Conservation (phyloP, 2,329 filamentous ascomycete genomes). For the Aspergillus uvarum region DNA sequence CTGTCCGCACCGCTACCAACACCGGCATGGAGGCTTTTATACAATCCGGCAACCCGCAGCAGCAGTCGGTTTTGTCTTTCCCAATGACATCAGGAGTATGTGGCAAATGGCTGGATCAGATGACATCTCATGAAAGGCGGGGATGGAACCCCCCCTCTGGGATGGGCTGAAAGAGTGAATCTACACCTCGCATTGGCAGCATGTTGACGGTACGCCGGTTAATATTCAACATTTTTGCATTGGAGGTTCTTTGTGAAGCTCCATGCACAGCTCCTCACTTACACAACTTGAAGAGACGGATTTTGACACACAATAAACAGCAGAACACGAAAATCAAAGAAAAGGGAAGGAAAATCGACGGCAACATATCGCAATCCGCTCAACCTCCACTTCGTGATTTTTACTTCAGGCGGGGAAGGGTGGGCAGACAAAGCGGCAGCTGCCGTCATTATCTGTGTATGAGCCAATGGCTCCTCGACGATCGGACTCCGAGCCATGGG, state of each 20-base stretch:
- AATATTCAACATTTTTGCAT: too few species aligned
- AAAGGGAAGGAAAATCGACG: not conserved
- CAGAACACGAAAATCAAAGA: too few species aligned
- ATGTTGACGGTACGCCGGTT: too few species aligned
- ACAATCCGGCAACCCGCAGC: not conserved
- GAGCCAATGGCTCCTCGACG: not conserved
- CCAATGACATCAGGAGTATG: not conserved
- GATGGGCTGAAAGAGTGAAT: not conserved
- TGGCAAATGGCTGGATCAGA: not conserved
- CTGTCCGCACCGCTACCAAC: too few species aligned
- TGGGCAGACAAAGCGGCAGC: not conserved
- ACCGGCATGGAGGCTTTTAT: not conserved
- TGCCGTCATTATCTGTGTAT: not conserved
- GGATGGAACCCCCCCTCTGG: not conserved
- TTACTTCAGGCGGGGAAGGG: not conserved
- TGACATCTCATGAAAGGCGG: not conserved
- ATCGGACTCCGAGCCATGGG: too few species aligned
- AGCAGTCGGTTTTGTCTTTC: not conserved
- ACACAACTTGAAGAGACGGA: too few species aligned
- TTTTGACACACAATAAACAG: too few species aligned
- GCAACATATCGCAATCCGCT: not conserved
- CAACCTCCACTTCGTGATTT: not conserved
- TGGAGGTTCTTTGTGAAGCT: too few species aligned
- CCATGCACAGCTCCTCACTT: too few species aligned
- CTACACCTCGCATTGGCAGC: too few species aligned